Percentiles rank a stretch among this genome's conserved stretches.
Conservation (phyloP, 176 grass and related monocot genomes). For the Microstegium vimineum region DNA sequence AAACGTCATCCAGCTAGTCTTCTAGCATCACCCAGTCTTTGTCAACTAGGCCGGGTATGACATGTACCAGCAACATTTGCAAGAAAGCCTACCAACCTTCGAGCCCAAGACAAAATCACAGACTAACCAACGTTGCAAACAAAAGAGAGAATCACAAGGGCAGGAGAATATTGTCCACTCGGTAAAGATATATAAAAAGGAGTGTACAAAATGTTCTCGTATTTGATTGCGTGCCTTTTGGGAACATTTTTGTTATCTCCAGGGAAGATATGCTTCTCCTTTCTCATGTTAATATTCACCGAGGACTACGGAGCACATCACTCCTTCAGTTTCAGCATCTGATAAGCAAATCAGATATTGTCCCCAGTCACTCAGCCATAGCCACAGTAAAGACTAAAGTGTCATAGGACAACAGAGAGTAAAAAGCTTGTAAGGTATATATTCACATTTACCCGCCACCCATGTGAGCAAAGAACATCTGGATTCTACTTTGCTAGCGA, state of each 20-base stretch:
- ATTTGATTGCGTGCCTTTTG: neutral
- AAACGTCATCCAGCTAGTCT: too few species aligned
- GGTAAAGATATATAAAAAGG: conserved; percentile 10
- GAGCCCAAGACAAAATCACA: neutral
- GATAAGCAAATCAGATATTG: conserved; percentile 20
- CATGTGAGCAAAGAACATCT: neutral
- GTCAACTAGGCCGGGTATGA: too few species aligned
- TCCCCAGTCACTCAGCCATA: neutral
- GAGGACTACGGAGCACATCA: neutral
- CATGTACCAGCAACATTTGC: neutral
- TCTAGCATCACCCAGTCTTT: too few species aligned
- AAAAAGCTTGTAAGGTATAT: neutral
- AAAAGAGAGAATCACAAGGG: neutral
- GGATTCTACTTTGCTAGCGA: neutral
- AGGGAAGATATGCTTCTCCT: neutral
- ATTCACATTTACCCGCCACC: conserved; percentile 12
- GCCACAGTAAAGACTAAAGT: neutral
- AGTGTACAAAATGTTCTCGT: neutral
- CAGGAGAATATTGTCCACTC: neutral
- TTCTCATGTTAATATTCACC: neutral
- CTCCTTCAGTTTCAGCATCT: neutral
- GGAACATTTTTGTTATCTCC: neutral
- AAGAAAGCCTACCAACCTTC: neutral
- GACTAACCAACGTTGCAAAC: neutral
- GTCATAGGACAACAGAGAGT: neutral